These are phyloP conservation scores for Toxoplasma gondii DNA, from an alignment of 169 alveolate species.

Conservation along the genomic window DNA sequence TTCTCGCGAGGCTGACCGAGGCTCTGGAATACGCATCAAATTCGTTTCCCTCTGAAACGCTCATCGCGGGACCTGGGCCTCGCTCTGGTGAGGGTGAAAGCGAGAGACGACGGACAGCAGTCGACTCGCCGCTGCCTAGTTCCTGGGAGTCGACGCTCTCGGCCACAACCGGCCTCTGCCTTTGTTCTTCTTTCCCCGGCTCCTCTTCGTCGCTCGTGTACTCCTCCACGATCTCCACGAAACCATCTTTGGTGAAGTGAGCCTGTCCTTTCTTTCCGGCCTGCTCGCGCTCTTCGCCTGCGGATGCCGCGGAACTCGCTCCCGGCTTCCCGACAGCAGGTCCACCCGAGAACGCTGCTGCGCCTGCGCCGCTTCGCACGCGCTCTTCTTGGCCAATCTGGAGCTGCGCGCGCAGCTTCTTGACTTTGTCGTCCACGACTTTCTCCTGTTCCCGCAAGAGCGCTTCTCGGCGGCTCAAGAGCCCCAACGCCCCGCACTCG, in stretches of 20 bases:
- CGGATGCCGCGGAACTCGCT: neutral
- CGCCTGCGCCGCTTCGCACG: neutral
- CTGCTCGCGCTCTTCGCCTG: neutral
- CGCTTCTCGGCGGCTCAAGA: slow-evolving; percentile 11
- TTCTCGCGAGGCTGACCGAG: too few species aligned
- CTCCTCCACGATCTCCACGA: slow-evolving; percentile 28
- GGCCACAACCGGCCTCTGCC: too few species aligned
- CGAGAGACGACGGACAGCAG: too few species aligned
- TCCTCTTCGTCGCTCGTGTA: slow-evolving; percentile 22
- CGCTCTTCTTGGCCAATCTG: neutral
- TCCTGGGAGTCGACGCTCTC: too few species aligned
- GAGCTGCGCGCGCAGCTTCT: neutral
- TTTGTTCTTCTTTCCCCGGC: too few species aligned
- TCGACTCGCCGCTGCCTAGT: too few species aligned
- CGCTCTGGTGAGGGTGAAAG: too few species aligned
- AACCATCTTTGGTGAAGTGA: neutral
- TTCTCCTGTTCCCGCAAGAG: slow-evolving; percentile 34
- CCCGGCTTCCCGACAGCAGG: neutral
- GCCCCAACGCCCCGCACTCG: slow-evolving; percentile 39
- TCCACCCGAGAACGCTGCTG: neutral
- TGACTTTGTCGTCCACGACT: neutral
- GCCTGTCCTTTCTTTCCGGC: neutral
- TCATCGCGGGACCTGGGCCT: too few species aligned
- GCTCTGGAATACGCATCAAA: too few species aligned
- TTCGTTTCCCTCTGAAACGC: too few species aligned